Percentiles rank a stretch among this genome's conserved stretches.
phyloP scores from a whole-genome alignment of 345 rosid species.

The Excoecaria agallocha region DNA sequence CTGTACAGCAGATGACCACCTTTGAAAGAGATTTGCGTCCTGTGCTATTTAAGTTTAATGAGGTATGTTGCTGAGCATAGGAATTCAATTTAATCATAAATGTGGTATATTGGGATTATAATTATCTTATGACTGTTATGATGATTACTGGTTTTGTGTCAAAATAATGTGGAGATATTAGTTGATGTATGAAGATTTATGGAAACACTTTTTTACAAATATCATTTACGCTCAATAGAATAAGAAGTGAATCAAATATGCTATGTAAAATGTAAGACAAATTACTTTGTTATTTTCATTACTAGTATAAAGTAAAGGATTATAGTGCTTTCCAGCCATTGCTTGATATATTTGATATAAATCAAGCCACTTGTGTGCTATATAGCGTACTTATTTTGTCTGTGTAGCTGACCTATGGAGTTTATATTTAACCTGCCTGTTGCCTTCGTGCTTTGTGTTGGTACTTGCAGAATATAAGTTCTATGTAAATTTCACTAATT shows the following conservation, averaged over 20 bases:
- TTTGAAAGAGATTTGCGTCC: slow-evolving; percentile 68
- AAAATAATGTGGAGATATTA: not conserved
- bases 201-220: not conserved
- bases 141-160: not conserved
- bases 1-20: slow-evolving; percentile 37
- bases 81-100: not conserved
- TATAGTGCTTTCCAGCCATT: no score
- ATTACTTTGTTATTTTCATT: not conserved
- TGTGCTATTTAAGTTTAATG: slow-evolving; percentile 81
- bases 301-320: not conserved
- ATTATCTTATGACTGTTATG: not conserved
- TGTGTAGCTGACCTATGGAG: no score
- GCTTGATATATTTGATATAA: no score
- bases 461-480: no score
- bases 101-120: not conserved
- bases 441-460: no score
- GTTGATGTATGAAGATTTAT: not conserved
- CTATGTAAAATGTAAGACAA: not conserved
- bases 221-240: not conserved
- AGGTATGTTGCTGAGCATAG: slow-evolving; percentile 44
- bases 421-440: no score
- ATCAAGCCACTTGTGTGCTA: no score
- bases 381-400: no score
- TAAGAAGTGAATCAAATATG: not conserved
- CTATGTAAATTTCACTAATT: no score